phyloP scores from a whole-genome alignment of 1,139 yeast genomes.

The Yamadazyma atmosphaerica region DNA sequence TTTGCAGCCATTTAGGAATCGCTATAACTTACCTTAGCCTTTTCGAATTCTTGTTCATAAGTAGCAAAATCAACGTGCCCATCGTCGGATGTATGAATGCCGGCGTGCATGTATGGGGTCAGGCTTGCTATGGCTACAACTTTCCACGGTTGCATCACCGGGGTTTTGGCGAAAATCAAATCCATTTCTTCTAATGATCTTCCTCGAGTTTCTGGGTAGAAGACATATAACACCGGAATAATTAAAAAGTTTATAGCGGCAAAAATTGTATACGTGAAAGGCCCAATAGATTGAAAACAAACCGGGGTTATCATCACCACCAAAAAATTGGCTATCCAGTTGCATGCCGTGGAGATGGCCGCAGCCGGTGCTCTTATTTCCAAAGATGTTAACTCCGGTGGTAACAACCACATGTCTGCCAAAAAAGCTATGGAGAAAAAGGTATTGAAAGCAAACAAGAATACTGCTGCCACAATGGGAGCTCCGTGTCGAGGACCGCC shows the following conservation, averaged over 20 bases:
- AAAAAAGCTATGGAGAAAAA: slow-evolving; percentile 30
- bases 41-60: neutral
- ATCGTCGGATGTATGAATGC: slow-evolving; percentile 14
- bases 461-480: slow-evolving; percentile 24
- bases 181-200: slow-evolving; percentile 60
- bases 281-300: slow-evolving; percentile 27
- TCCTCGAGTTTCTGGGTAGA: slow-evolving; percentile 63
- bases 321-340: slow-evolving; percentile 40
- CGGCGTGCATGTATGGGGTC: slow-evolving; percentile 30
- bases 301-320: slow-evolving; percentile 39
- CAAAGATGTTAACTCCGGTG: slow-evolving; percentile 35
- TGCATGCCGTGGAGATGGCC: slow-evolving; percentile 32
- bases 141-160: slow-evolving; percentile 9
- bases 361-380: slow-evolving; percentile 30
- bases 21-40: neutral
- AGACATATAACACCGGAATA: slow-evolving; percentile 55
- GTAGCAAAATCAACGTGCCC: neutral
- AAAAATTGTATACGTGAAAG: slow-evolving; percentile 31
- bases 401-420: slow-evolving; percentile 34
- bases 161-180: slow-evolving; percentile 42
- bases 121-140: slow-evolving; percentile 36
- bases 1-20: neutral
- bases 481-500: slow-evolving; percentile 1
- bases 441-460: slow-evolving; percentile 31
- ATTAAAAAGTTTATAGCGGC: slow-evolving; percentile 24